These are phyloP conservation scores for Trichomonas tenax DNA, from an alignment of 208 protist genomes.

Conservation along the genomic window DNA sequence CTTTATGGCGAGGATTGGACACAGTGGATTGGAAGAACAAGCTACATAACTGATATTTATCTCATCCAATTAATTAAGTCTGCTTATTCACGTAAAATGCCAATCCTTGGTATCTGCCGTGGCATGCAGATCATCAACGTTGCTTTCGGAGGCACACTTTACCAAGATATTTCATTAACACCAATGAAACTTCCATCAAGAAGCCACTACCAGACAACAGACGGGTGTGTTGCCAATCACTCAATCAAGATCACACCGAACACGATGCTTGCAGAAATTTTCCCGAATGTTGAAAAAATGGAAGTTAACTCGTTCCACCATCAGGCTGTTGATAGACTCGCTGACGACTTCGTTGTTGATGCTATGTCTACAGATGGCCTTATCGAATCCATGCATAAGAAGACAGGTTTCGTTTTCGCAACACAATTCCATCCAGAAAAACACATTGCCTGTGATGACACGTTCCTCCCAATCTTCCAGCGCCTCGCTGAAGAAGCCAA, in stretches of 20 bases:
- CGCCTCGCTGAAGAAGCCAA: neutral
- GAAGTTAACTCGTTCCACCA: neutral
- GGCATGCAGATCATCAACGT: neutral
- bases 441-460: neutral
- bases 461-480: neutral
- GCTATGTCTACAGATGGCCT: neutral
- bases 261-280: neutral
- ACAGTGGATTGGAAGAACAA: neutral
- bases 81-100: neutral
- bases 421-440: neutral
- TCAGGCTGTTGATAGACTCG: neutral
- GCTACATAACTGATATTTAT: neutral
- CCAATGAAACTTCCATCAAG: neutral
- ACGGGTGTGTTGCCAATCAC: neutral
- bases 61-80: neutral
- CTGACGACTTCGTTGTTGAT: neutral
- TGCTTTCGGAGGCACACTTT: neutral
- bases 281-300: neutral
- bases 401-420: neutral
- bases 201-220: neutral
- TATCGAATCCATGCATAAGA: neutral
- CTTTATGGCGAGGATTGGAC: neutral
- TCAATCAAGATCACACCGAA: neutral
- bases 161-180: neutral
- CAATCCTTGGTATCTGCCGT: neutral